These are phyloP conservation scores for Exophiala mesophila DNA, from an alignment of 2,329 filamentous ascomycete genomes.

Conservation along the genomic window DNA sequence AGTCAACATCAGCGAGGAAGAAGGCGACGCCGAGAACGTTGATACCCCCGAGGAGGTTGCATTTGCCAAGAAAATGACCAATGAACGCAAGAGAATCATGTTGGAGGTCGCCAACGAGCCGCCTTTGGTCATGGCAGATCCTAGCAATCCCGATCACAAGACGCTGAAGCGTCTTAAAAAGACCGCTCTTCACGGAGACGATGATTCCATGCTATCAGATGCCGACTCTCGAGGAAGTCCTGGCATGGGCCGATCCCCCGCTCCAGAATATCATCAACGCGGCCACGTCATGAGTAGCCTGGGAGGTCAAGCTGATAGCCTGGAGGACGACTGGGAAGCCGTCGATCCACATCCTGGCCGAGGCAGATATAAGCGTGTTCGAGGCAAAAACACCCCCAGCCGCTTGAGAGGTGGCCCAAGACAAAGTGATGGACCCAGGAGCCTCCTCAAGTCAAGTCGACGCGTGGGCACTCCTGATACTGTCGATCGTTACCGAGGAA, in stretches of 20 bases:
- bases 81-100: conserved; percentile 46
- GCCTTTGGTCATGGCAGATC: conserved; percentile 21
- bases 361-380: conserved; percentile 36
- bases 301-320: conserved; percentile 25
- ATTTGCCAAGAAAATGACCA: conserved; percentile 45
- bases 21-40: conserved; percentile 48
- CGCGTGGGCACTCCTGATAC: conserved; percentile 33
- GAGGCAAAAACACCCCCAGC: conserved; percentile 26
- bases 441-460: conserved; percentile 42
- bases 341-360: conserved; percentile 33
- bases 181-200: conserved; percentile 28
- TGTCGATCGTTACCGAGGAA: conserved; percentile 16
- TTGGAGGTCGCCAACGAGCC: conserved; percentile 37
- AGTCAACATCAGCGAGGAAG: conserved; percentile 45
- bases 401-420: conserved; percentile 30
- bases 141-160: conserved; percentile 34
- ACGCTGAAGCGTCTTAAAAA: conserved; percentile 43
- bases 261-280: conserved; percentile 14
- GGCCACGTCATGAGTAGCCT: conserved; percentile 20
- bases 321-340: conserved; percentile 39
- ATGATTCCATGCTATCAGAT: conserved; percentile 24
- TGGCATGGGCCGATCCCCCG: conserved; percentile 21
- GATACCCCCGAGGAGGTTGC: conserved; percentile 46
- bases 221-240: conserved; percentile 26
- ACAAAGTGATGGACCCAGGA: conserved; percentile 28